Percentiles rank a stretch among this genome's conserved stretches.
Conservation (phyloP, 768 basidiomycete species). For the Favolaschia claudopus region DNA sequence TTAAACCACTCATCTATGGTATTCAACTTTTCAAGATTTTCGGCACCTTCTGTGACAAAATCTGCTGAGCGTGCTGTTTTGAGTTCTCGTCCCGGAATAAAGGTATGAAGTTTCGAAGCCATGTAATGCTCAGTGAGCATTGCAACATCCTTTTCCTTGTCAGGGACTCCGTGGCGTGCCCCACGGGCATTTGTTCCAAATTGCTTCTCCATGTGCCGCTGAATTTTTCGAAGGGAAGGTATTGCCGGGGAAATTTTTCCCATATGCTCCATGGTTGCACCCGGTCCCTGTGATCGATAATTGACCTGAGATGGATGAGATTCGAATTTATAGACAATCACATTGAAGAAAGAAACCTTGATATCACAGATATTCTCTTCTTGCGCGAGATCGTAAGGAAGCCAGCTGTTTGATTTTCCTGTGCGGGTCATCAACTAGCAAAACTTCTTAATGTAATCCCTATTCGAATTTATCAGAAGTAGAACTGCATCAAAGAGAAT, state of each 20-base stretch:
- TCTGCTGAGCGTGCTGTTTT: background rate
- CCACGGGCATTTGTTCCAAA: conserved; percentile 11
- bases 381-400: background rate
- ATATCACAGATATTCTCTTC: too few species aligned
- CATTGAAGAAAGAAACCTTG: conserved; percentile 20
- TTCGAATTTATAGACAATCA: too few species aligned
- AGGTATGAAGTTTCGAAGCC: background rate
- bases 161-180: conserved; percentile 7
- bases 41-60: background rate
- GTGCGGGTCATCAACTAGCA: background rate
- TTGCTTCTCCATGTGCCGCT: conserved; percentile 26
- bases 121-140: conserved; percentile 6
- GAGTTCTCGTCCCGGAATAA: background rate
- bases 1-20: conserved; percentile 13
- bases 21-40: background rate
- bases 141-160: conserved; percentile 17
- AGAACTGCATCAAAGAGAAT: background rate
- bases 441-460: background rate
- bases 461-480: too few species aligned
- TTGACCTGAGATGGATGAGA: background rate
- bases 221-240: conserved; percentile 16
- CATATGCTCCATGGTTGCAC: conserved; percentile 24
- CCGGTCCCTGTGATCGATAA: conserved; percentile 15
- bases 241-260: conserved; percentile 23
- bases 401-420: background rate